A percentile compares a stretch with the other conserved stretches of the same genome.
Evolutionary conservation across 805 yeast genomes (phyloP).

Genomic region (Kluyveromyces lactis): DNA sequence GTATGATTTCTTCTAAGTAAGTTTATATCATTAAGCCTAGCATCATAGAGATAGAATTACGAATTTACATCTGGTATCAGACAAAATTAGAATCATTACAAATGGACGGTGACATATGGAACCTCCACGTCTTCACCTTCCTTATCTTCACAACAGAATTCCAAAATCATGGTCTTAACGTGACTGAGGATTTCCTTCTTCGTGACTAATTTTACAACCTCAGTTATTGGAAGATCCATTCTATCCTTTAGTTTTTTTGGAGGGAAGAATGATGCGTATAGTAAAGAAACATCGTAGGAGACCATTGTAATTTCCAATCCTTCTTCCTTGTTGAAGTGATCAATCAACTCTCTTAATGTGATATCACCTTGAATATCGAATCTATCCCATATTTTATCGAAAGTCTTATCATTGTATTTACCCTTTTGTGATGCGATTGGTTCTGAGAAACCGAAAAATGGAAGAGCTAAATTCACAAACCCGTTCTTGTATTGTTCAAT

Average conservation of each 20-base stretch:
- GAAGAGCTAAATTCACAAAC: constrained; percentile 82
- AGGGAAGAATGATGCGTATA: constrained; percentile 91
- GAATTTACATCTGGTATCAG: neutral
- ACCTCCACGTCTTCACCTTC: constrained; percentile 94
- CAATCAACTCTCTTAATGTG: constrained; percentile 64
- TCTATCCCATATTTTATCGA: constrained; percentile 93
- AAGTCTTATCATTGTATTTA: constrained; percentile 66
- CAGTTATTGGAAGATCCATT: constrained; percentile 54
- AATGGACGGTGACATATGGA: constrained; percentile 70
- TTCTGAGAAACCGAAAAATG: constrained; percentile 95
- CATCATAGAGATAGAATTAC: neutral
- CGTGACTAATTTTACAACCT: constrained; percentile 75
- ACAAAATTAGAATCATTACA: constrained; percentile 21
- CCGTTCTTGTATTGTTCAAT: constrained; percentile 90
- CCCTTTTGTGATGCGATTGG: constrained; percentile 83
- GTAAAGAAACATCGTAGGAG: constrained; percentile 79
- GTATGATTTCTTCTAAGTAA: neutral
- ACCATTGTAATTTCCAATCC: constrained; percentile 87
- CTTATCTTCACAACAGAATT: constrained; percentile 85
- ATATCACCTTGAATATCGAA: constrained; percentile 74
- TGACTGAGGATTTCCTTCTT: constrained; percentile 73
- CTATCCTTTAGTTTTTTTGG: constrained; percentile 83
- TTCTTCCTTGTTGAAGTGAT: constrained; percentile 70
- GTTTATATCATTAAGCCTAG: neutral
- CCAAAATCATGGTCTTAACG: constrained; percentile 72